Conservation (phyloP, 164 flowering plant genomes). For the Taxillus chinensis region DNA sequence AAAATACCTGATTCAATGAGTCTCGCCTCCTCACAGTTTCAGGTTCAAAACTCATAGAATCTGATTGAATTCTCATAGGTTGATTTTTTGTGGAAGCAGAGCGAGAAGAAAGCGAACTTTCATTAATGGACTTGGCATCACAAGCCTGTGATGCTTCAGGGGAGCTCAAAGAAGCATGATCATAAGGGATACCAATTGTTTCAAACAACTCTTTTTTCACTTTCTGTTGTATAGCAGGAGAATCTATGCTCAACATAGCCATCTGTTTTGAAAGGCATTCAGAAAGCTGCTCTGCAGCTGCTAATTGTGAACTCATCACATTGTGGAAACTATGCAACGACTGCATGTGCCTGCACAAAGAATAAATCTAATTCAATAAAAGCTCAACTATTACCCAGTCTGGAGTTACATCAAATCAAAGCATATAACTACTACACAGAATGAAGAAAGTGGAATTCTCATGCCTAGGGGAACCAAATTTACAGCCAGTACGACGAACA, state of each 20-base stretch:
- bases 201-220: constrained; percentile 73
- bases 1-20: constrained; percentile 65
- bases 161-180: constrained; percentile 46
- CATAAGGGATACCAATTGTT: constrained; percentile 67
- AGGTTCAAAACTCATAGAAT: constrained; percentile 36
- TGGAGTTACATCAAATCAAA: background rate
- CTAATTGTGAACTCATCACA: constrained; percentile 69
- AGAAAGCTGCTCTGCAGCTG: constrained; percentile 77
- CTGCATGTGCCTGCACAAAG: constrained; percentile 40
- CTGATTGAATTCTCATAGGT: constrained; percentile 27
- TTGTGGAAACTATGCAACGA: constrained; percentile 62
- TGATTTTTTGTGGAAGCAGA: constrained; percentile 31
- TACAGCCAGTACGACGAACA: constrained; percentile 20
- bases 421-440: background rate
- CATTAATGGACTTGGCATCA: constrained; percentile 23
- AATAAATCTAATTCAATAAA: background rate
- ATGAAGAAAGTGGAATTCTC: background rate
- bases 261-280: constrained; percentile 85
- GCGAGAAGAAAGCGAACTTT: constrained; percentile 21
- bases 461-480: constrained; percentile 59
- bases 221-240: constrained; percentile 36
- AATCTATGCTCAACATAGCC: constrained; percentile 51
- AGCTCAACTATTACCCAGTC: background rate
- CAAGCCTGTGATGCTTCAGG: constrained; percentile 29
- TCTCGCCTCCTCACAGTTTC: constrained; percentile 86